These are phyloP conservation scores for Symmetrospora coprosmae DNA, from an alignment of 768 basidiomycete genomes.

Conservation along the genomic window DNA sequence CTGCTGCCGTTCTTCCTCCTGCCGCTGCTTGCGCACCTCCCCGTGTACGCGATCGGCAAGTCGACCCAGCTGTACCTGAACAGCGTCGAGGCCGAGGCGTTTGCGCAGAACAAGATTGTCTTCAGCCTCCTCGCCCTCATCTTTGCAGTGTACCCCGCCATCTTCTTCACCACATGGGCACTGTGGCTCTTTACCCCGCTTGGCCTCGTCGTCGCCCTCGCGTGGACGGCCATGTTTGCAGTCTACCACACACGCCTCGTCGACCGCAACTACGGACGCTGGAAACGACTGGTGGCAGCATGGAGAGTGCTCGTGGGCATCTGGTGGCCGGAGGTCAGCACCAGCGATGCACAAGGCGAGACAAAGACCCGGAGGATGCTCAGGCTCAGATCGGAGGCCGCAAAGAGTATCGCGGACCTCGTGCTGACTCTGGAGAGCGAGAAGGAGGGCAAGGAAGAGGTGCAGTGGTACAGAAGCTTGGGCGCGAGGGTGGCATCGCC, in stretches of 20 bases:
- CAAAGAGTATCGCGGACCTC: not conserved
- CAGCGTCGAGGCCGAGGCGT: conserved; percentile 72
- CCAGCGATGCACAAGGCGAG: not conserved
- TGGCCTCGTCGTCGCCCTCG: conserved; percentile 58
- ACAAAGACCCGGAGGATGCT: conserved; percentile 9
- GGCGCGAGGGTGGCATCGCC: conserved; percentile 3
- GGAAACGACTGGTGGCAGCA: conserved; percentile 75
- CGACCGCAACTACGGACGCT: conserved; percentile 58
- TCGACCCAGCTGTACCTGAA: conserved; percentile 59
- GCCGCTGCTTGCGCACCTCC: conserved; percentile 51
- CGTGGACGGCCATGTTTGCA: conserved; percentile 45
- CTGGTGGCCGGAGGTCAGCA: conserved; percentile 43
- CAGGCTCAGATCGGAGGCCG: not conserved
- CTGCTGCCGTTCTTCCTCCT: conserved; percentile 78
- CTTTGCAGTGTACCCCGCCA: conserved; percentile 61
- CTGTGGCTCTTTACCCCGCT: conserved; percentile 58
- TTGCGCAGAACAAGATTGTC: conserved; percentile 90
- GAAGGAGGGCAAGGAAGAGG: not conserved
- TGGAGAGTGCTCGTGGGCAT: conserved; percentile 94
- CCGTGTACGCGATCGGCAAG: conserved; percentile 64
- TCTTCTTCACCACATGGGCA: conserved; percentile 76
- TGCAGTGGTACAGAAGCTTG: conserved; percentile 9
- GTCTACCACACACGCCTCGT: conserved; percentile 75
- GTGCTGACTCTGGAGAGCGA: not conserved
- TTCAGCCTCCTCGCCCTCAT: conserved; percentile 58